Percentiles rank a stretch among this genome's conserved stretches.
Conservation (phyloP, 1,139 yeast genomes). For the Magnusiomyces suaveolens region DNA sequence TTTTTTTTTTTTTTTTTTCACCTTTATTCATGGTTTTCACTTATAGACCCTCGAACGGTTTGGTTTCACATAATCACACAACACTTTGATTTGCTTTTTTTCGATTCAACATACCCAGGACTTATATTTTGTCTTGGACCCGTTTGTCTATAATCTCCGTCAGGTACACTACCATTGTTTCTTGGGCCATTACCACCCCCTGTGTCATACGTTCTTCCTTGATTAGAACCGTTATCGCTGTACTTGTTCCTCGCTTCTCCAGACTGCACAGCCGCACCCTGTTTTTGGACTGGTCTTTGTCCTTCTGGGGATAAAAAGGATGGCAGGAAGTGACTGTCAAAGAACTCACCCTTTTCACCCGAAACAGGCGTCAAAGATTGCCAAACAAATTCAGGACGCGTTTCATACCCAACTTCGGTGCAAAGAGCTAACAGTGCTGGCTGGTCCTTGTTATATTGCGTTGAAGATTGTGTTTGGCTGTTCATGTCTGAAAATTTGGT, state of each 20-base stretch:
- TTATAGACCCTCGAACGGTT: neutral
- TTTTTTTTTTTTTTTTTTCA: too few species aligned
- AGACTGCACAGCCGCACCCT: neutral
- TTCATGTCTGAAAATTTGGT: neutral
- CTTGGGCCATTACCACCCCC: constrained; percentile 11
- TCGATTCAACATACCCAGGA: too few species aligned
- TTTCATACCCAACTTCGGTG: constrained; percentile 59
- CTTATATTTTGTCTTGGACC: too few species aligned
- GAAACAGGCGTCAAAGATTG: constrained; percentile 56
- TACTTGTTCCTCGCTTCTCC: neutral
- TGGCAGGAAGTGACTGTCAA: constrained; percentile 40
- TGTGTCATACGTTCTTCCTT: constrained; percentile 25
- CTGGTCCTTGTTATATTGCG: constrained; percentile 22
- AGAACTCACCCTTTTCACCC: constrained; percentile 60
- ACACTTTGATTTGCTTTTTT: neutral
- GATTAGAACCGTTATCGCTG: neutral
- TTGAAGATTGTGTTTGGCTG: neutral
- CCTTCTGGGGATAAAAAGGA: constrained; percentile 4
- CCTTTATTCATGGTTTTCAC: neutral
- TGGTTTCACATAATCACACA: neutral
- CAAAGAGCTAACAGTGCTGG: constrained; percentile 48
- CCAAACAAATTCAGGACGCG: constrained; percentile 55
- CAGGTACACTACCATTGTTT: constrained; percentile 12
- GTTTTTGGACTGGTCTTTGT: neutral
- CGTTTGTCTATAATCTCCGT: too few species aligned